Conservation (phyloP, 1,139 yeast species). For the Suhomyces atakaporum region DNA sequence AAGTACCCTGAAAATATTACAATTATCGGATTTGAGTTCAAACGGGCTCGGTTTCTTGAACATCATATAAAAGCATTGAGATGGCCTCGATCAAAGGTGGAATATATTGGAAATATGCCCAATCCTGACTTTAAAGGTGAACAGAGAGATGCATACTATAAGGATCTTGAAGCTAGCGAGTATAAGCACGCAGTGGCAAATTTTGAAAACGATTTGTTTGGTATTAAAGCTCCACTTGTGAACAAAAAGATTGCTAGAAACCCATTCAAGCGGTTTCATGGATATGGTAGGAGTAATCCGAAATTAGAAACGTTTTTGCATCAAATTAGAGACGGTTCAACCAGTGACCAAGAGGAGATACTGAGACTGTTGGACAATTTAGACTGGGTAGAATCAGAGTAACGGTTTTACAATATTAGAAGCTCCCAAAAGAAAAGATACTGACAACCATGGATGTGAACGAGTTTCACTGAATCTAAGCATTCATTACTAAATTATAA, state of each 20-base stretch:
- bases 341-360: neutral
- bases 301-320: conserved; percentile 23
- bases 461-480: too few relatives aligned
- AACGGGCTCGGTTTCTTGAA: conserved; percentile 56
- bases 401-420: too few relatives aligned
- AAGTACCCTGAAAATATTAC: conserved; percentile 54
- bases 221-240: conserved; percentile 42
- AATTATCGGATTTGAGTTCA: conserved; percentile 76
- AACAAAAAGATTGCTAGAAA: conserved; percentile 55
- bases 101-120: conserved; percentile 68
- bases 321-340: conserved; percentile 13
- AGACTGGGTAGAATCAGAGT: too few relatives aligned
- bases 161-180: conserved; percentile 51
- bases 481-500: too few relatives aligned
- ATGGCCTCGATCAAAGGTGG: conserved; percentile 33
- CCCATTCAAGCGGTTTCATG: conserved; percentile 55
- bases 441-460: too few relatives aligned
- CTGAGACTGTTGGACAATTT: neutral
- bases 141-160: conserved; percentile 35
- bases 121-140: conserved; percentile 35
- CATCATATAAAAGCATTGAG: conserved; percentile 57
- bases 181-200: conserved; percentile 53
- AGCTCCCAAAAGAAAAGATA: too few relatives aligned
- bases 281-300: conserved; percentile 38
- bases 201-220: conserved; percentile 65